These are phyloP conservation scores for Hyphopichia khmerensis DNA, from an alignment of 1,139 yeast species.

Conservation along the genomic window DNA sequence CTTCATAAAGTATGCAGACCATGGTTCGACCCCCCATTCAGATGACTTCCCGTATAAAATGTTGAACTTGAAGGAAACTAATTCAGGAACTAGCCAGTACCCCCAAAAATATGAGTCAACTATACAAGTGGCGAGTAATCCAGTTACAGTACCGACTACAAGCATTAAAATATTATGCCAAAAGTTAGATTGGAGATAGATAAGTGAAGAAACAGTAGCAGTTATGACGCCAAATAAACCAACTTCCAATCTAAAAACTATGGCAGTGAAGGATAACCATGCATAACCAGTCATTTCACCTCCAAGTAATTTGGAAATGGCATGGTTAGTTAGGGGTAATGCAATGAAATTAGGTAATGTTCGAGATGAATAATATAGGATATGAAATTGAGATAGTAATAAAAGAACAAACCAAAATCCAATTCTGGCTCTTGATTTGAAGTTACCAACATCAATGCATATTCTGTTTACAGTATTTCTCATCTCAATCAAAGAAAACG, in stretches of 20 bases:
- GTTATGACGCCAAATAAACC: slow-evolving; percentile 52
- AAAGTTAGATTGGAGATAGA: slow-evolving; percentile 46
- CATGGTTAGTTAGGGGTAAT: slow-evolving; percentile 66
- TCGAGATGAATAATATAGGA: slow-evolving; percentile 73
- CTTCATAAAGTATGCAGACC: slow-evolving; percentile 57
- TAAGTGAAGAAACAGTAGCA: slow-evolving; percentile 41
- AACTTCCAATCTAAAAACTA: slow-evolving; percentile 73
- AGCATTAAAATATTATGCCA: slow-evolving; percentile 36
- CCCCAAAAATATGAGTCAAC: slow-evolving; percentile 85
- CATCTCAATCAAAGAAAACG: slow-evolving; percentile 23
- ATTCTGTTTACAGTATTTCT: slow-evolving; percentile 25
- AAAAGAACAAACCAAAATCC: slow-evolving; percentile 64
- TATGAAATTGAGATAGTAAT: slow-evolving; percentile 70
- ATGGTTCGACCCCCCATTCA: slow-evolving; percentile 86
- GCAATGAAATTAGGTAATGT: slow-evolving; percentile 87
- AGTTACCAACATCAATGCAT: slow-evolving; percentile 19
- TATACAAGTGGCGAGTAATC: slow-evolving; percentile 45
- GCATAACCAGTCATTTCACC: slow-evolving; percentile 57
- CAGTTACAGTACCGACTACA: slow-evolving; percentile 54
- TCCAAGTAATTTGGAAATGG: slow-evolving; percentile 49
- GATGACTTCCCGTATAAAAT: slow-evolving; percentile 69
- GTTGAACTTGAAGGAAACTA: slow-evolving; percentile 70
- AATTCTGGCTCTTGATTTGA: slow-evolving; percentile 20
- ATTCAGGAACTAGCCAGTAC: slow-evolving; percentile 60
- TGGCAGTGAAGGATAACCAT: slow-evolving; percentile 61